Evolutionary conservation across 1,284 basidiomycete species (phyloP), one percentile per base, ranked within the genome.

Genomic region (Austropuccinia psidii): DNA sequence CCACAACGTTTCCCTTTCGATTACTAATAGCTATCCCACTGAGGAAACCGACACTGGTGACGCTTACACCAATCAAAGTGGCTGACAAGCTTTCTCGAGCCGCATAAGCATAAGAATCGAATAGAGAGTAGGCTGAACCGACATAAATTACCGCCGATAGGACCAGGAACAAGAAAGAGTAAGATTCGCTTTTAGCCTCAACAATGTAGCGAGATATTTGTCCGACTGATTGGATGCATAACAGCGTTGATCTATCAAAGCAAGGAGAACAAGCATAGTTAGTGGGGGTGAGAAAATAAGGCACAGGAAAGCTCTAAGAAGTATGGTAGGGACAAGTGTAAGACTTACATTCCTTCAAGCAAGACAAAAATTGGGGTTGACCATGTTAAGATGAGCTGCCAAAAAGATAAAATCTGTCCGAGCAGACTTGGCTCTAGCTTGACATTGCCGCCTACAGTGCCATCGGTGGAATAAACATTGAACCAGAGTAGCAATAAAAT

Each of bases 1-100:
- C 93, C 74, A 97, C 89, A 50, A 95, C 90, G 78, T 94, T 96
- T 57, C 93, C 96, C 64, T 91, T 85, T 70, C 91, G 86, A 75
- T 93, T 81, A 13, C 86, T 87, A 81, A 97, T 95, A 5, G 91
- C 91, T 76, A 97, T 95, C 76, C 91, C 85, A 1, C 90, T 92
- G 45, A 97, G 85, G 82, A 97, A 97, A 55, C 94, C 80, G 76
- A 88, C 83, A 8, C 85, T 84, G 0, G 88, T 88, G 74, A 87
- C 78, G 13, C 89, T 88, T 15, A 88, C 89, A 4, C 91, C 91
- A 19, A 93, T 83, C 19, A 93, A 82, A 0, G 90, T 92, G 1
- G 91, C 90, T n/a, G 89, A 89, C 43, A 92, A 82, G 6, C 90
- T 89, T 0, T 90, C 89, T 1, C 87, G 85, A 5, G 91, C 91